Evolutionary conservation across 192 early-diverging fungal species (phyloP), one percentile per base, ranked within the genome.

Genomic region (Coemansia sp.): DNA sequence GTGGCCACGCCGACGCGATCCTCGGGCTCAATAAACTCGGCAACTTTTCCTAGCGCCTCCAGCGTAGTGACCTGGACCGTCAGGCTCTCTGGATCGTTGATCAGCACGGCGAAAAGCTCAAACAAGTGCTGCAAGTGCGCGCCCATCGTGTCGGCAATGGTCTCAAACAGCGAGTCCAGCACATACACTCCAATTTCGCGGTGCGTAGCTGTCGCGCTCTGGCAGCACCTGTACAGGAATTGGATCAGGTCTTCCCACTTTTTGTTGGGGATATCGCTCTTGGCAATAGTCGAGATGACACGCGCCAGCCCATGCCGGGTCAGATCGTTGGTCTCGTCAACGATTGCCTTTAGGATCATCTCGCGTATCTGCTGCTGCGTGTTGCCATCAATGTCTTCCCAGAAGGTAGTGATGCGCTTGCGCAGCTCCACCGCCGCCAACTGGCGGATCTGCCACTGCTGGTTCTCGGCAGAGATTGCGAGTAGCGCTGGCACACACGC

Each of bases 391-490:
- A 94, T 57, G 9, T 86, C 79, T n/a, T 79, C 70, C 93, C 93
- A 96, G 84, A 84, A 89, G 77, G 86, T 90, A 20, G 83, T 62
- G 38, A 91, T 77, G 58, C 90, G 88, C 72, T 96, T 96, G 64
- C 92, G 88, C 64, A 92, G 85, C 84, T 96, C 94, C 25, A 96
- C 93, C 4, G 93, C 88, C 31, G 93, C 90, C 48, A 96, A 81
- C 75, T 95, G 93, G 42, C 93, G 91, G 37, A 96, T 80, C 77
- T 89, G 84, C 67, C 82, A 73, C 62, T 90, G 82, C 59, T 84
- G 61, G 45, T 86, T 87, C 35, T 78, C 85, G 58, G 82, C 77
- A 55, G 91, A 84, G 45, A 95, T 88, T 55, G 92, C 83, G 48
- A 90, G 79, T 59, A 94, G 85, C 35, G 90, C 94, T 50, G 94